phyloP scores from a whole-genome alignment of 192 early-diverging fungal genomes.

The Backusella psychrophila region DNA sequence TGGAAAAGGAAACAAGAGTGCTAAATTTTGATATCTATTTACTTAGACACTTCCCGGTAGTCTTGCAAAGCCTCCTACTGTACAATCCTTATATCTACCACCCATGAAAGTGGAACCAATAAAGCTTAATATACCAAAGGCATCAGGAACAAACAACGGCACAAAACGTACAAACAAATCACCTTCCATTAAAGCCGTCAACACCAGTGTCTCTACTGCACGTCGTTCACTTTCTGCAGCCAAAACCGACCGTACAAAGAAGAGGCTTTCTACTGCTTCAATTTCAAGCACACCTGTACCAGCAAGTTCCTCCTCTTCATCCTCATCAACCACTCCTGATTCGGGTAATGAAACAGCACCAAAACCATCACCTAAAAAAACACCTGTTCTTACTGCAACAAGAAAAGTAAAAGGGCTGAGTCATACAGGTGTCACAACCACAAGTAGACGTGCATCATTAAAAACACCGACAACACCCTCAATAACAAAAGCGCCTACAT shows the following conservation, averaged over 20 bases:
- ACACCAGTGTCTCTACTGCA: not conserved
- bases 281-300: not conserved
- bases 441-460: not conserved
- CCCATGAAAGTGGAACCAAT: constrained; percentile 39
- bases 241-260: not conserved
- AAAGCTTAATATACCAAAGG: constrained; percentile 17
- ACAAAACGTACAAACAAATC: not conserved
- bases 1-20: not conserved
- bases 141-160: not conserved
- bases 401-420: constrained; percentile 6
- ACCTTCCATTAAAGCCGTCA: not conserved
- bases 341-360: not conserved
- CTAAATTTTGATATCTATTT: not conserved
- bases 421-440: not conserved
- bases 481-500: not conserved
- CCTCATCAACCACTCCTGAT: not conserved
- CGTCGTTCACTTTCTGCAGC: not conserved
- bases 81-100: constrained; percentile 22
- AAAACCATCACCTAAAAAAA: not conserved
- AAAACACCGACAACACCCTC: not conserved
- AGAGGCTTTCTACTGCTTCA: not conserved
- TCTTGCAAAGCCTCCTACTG: constrained; percentile 24
- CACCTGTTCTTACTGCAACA: not conserved
- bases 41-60: constrained; percentile 31
- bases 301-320: constrained; percentile 5